Evolutionary conservation across 495 filamentous ascomycete genomes (phyloP).

Genomic region (Penicillium chermesinum): DNA sequence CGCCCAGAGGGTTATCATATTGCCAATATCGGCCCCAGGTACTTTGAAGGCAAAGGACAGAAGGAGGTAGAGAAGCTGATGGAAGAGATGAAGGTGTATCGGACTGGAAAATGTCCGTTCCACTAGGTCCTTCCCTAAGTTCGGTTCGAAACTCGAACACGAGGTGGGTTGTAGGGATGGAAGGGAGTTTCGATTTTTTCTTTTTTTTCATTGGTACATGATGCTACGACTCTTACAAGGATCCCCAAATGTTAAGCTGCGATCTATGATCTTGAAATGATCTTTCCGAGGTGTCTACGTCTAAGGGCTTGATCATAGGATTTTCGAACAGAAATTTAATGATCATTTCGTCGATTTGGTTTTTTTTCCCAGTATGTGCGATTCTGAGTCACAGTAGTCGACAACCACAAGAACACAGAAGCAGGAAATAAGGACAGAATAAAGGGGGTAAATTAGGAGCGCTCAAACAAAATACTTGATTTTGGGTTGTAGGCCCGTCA

Average conservation of each 20-base stretch:
- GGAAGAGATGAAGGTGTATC: slow-evolving; percentile 36
- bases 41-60: slow-evolving; percentile 51
- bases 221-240: neutral
- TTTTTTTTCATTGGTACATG: slow-evolving; percentile 1
- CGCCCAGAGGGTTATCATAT: slow-evolving; percentile 55
- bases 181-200: too few species aligned
- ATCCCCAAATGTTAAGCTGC: too few species aligned
- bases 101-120: slow-evolving; percentile 54
- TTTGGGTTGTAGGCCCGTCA: slow-evolving; percentile 24
- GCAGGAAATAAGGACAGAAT: slow-evolving; percentile 39
- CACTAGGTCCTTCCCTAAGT: slow-evolving; percentile 11
- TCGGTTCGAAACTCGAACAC: too few species aligned
- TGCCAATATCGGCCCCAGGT: slow-evolving; percentile 53
- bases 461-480: slow-evolving; percentile 41
- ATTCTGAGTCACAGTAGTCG: slow-evolving; percentile 28
- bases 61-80: slow-evolving; percentile 32
- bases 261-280: neutral
- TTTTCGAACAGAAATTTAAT: slow-evolving; percentile 4
- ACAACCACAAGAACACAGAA: slow-evolving; percentile 22
- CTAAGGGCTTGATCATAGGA: too few species aligned
- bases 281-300: neutral
- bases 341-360: slow-evolving; percentile 28
- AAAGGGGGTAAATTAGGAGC: slow-evolving; percentile 37
- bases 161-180: too few species aligned
- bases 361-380: slow-evolving; percentile 44